Percentiles rank a stretch among this genome's conserved stretches.
These are phyloP conservation scores for Fusarium dlaminii DNA, from an alignment of 2,329 filamentous ascomycete genomes.

Conservation along the genomic window DNA sequence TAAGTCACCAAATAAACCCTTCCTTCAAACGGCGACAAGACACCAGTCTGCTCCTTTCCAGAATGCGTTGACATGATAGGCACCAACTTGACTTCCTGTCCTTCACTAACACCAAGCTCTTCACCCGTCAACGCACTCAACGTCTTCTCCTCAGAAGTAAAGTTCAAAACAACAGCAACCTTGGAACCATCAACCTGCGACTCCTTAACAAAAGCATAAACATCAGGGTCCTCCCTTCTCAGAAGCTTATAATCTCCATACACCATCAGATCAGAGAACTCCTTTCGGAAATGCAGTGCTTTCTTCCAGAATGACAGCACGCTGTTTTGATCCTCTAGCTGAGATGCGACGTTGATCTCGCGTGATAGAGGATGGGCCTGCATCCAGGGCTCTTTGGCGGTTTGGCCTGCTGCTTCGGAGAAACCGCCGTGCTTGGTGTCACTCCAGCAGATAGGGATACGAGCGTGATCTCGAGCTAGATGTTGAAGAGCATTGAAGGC, in stretches of 20 bases:
- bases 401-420: constrained; percentile 46
- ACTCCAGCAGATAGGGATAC: constrained; percentile 74
- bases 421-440: constrained; percentile 46
- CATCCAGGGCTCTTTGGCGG: constrained; percentile 48
- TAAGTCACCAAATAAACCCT: constrained; percentile 42
- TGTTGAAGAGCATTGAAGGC: constrained; percentile 46
- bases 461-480: constrained; percentile 66
- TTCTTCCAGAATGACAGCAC: constrained; percentile 48
- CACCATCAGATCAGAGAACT: constrained; percentile 46
- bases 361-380: constrained; percentile 43
- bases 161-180: constrained; percentile 47
- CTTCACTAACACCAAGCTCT: constrained; percentile 35
- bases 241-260: constrained; percentile 49
- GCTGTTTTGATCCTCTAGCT: constrained; percentile 54
- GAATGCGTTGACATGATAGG: constrained; percentile 43
- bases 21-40: constrained; percentile 46
- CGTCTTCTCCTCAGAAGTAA: constrained; percentile 42
- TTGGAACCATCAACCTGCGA: constrained; percentile 33
- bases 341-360: constrained; percentile 65
- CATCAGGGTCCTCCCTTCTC: constrained; percentile 34
- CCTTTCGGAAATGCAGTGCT: constrained; percentile 42
- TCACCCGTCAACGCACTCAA: constrained; percentile 31
- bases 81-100: constrained; percentile 28
- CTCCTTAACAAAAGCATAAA: constrained; percentile 47
- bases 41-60: constrained; percentile 17